A percentile compares a stretch with the other conserved stretches of the same genome.
These are phyloP conservation scores for Simplicillium aogashimaense DNA, from an alignment of 2,329 filamentous ascomycete species.

Conservation along the genomic window DNA sequence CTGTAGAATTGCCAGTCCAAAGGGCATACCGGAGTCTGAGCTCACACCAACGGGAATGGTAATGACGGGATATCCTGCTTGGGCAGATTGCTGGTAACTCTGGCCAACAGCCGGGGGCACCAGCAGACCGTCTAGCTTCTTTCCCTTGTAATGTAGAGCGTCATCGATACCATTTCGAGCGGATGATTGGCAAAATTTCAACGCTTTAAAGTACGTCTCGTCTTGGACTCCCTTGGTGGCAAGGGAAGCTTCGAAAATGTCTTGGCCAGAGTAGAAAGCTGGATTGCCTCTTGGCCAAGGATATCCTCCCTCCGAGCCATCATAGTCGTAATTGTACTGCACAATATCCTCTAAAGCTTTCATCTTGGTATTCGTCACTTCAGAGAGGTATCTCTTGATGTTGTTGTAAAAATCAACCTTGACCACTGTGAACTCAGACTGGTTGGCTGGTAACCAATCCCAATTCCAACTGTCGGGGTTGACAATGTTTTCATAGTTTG, in stretches of 20 bases:
- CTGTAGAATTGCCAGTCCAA: slow-evolving; percentile 45
- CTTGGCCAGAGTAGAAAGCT: slow-evolving; percentile 61
- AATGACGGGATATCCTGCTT: slow-evolving; percentile 66
- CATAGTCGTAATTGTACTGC: slow-evolving; percentile 52
- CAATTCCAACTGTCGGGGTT: slow-evolving; percentile 64
- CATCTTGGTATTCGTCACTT: slow-evolving; percentile 51
- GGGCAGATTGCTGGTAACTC: slow-evolving; percentile 59
- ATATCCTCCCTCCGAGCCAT: slow-evolving; percentile 56
- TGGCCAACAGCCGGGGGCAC: slow-evolving; percentile 61
- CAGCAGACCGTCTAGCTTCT: slow-evolving; percentile 50
- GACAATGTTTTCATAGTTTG: slow-evolving; percentile 50
- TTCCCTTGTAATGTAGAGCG: slow-evolving; percentile 40
- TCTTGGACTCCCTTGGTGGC: slow-evolving; percentile 50
- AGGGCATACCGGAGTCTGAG: slow-evolving; percentile 46
- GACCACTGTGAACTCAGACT: slow-evolving; percentile 64
- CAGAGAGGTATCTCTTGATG: slow-evolving; percentile 51
- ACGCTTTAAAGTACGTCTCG: slow-evolving; percentile 56
- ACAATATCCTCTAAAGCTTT: slow-evolving; percentile 56
- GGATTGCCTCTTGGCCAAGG: slow-evolving; percentile 44
- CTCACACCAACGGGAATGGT: slow-evolving; percentile 56
- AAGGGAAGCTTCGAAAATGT: slow-evolving; percentile 56
- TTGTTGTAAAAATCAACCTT: slow-evolving; percentile 61
- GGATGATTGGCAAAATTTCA: slow-evolving; percentile 48
- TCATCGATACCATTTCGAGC: slow-evolving; percentile 61
- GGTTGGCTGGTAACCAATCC: slow-evolving; percentile 60